Evolutionary conservation across 2,329 filamentous ascomycete species (phyloP).

Genomic region (Gnomoniopsis smithogilvyi): DNA sequence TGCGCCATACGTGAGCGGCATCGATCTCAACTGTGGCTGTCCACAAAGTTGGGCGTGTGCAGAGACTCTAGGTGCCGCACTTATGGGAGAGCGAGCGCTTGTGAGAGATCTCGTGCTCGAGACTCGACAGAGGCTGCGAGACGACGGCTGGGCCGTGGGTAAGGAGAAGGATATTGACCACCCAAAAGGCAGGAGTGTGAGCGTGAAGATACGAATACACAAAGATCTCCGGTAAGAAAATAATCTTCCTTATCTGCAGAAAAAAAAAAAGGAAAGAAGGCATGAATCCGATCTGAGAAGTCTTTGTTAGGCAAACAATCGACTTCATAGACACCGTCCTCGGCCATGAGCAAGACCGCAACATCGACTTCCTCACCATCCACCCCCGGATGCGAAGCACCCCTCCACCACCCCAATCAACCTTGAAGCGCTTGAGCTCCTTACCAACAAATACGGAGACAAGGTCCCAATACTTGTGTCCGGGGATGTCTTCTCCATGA

Average conservation of each 20-base stretch:
- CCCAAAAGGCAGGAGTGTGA: slow-evolving; percentile 54
- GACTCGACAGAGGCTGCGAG: slow-evolving; percentile 48
- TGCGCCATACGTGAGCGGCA: slow-evolving; percentile 58
- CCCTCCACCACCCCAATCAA: slow-evolving; percentile 60
- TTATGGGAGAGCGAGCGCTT: slow-evolving; percentile 63
- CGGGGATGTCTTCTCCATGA: slow-evolving; percentile 64
- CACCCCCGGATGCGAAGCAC: slow-evolving; percentile 64
- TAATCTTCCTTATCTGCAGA: no score
- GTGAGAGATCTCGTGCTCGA: slow-evolving; percentile 64
- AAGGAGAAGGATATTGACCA: slow-evolving; percentile 39
- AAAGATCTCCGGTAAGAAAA: slow-evolving; percentile 51
- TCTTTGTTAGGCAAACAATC: slow-evolving; percentile 52
- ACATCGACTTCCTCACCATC: slow-evolving; percentile 67
- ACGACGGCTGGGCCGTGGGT: slow-evolving; percentile 52
- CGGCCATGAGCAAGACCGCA: slow-evolving; percentile 44
- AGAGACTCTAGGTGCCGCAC: slow-evolving; percentile 63
- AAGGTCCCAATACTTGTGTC: slow-evolving; percentile 64
- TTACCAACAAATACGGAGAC: slow-evolving; percentile 49
- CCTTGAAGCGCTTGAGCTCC: slow-evolving; percentile 55
- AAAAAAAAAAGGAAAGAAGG: no score
- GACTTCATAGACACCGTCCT: slow-evolving; percentile 63
- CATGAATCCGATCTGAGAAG: no score
- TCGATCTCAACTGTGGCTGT: slow-evolving; percentile 72
- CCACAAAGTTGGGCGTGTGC: slow-evolving; percentile 71
- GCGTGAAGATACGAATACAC: slow-evolving; percentile 69